These are phyloP conservation scores for Microstroma glucosiphilum DNA, from an alignment of 1,284 basidiomycete species.

Conservation along the genomic window DNA sequence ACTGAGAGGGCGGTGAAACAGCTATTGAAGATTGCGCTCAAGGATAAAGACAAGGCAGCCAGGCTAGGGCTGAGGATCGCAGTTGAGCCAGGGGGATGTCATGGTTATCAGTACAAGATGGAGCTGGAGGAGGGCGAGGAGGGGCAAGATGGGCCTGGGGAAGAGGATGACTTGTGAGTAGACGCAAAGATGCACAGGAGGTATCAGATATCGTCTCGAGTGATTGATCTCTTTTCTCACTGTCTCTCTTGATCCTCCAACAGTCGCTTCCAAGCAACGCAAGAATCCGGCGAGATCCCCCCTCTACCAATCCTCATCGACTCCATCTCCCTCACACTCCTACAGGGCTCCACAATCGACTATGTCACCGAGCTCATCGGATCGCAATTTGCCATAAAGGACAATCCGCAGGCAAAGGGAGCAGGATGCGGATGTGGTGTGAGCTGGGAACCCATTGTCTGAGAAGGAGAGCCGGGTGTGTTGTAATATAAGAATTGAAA, in stretches of 20 bases:
- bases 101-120: constrained; percentile 88
- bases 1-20: constrained; percentile 42
- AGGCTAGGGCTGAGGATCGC: constrained; percentile 62
- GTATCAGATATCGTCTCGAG: neutral
- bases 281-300: neutral
- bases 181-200: neutral
- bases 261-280: constrained; percentile 18
- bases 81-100: constrained; percentile 83
- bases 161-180: constrained; percentile 67
- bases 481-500: too few relatives aligned
- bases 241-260: neutral
- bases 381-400: constrained; percentile 68
- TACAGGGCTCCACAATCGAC: constrained; percentile 78
- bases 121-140: constrained; percentile 59
- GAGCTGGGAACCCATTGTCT: constrained; percentile 70
- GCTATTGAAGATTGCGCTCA: constrained; percentile 41
- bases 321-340: constrained; percentile 67
- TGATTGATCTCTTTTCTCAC: neutral
- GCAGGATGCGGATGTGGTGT: constrained; percentile 82
- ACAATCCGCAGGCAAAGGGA: constrained; percentile 78
- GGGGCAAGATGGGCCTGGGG: constrained; percentile 47
- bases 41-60: constrained; percentile 60
- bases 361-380: constrained; percentile 87
- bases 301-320: constrained; percentile 60
- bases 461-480: neutral